Evolutionary conservation across 352 stramenopile genomes (phyloP).

Genomic region (Phytopythium montanum): DNA sequence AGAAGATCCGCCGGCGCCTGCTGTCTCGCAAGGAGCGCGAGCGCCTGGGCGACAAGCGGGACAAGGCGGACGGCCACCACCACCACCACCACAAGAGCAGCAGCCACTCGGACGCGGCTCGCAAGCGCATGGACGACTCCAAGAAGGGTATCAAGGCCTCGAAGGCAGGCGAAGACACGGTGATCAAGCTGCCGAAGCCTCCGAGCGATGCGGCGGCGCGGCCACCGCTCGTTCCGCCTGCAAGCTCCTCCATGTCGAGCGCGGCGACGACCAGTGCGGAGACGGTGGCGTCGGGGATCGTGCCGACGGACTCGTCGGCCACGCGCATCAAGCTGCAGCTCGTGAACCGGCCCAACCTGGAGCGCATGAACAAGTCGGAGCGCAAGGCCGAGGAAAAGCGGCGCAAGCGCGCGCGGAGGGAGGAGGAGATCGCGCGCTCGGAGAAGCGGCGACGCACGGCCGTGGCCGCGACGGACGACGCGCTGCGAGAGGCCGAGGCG

Average conservation of each 20-base stretch:
- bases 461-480: slow-evolving; percentile 75
- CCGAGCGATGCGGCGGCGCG: background rate
- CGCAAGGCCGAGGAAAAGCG: slow-evolving; percentile 84
- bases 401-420: slow-evolving; percentile 60
- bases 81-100: slow-evolving; percentile 10
- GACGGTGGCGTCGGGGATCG: background rate
- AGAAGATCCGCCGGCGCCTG: slow-evolving; percentile 65
- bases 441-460: slow-evolving; percentile 77
- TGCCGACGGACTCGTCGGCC: slow-evolving; percentile 27
- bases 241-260: background rate
- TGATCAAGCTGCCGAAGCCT: slow-evolving; percentile 2
- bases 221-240: background rate
- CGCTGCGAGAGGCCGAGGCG: slow-evolving; percentile 70
- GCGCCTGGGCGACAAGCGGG: slow-evolving; percentile 54
- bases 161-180: background rate
- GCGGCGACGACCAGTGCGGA: background rate
- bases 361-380: slow-evolving; percentile 82
- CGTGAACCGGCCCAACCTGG: slow-evolving; percentile 60
- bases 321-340: slow-evolving; percentile 65
- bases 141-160: background rate
- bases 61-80: slow-evolving; percentile 14
- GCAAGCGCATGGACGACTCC: background rate
- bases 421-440: slow-evolving; percentile 73
- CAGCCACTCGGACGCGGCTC: background rate
- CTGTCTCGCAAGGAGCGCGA: slow-evolving; percentile 68